A percentile compares a stretch with the other conserved stretches of the same genome.
phyloP scores from a whole-genome alignment of 768 basidiomycete genomes.

The Mycena vulgaris region DNA sequence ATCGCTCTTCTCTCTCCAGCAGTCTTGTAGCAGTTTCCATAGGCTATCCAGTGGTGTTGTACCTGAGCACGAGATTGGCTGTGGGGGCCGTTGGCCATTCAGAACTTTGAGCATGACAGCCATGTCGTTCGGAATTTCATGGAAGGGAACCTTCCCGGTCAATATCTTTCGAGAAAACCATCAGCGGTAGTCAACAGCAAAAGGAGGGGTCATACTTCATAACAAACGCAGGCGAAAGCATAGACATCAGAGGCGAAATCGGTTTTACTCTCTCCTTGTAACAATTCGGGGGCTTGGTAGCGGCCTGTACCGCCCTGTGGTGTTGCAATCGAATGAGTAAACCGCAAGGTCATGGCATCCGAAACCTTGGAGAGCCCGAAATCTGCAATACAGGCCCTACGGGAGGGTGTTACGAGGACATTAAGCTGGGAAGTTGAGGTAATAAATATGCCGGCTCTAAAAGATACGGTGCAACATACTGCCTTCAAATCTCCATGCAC shows the following conservation, averaged over 20 bases:
- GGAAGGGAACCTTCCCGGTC: no score
- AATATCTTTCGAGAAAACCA: no score
- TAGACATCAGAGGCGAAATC: background rate
- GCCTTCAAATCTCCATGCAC: no score
- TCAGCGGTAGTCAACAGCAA: no score
- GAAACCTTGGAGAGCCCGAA: slow-evolving; percentile 48
- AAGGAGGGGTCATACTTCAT: background rate
- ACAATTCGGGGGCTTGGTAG: no score
- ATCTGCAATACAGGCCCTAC: no score
- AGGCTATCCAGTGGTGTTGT: no score
- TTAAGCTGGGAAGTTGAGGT: slow-evolving; percentile 52
- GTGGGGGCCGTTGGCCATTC: no score
- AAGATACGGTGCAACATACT: slow-evolving; percentile 11
- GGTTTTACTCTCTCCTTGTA: background rate
- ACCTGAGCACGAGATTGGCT: no score
- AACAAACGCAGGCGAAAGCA: background rate
- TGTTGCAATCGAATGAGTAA: slow-evolving; percentile 37
- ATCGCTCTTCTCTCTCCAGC: background rate
- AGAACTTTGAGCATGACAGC: no score
- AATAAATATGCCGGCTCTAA: background rate
- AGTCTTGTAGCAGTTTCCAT: no score
- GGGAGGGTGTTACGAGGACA: slow-evolving; percentile 65
- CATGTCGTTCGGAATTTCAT: no score
- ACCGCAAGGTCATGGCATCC: slow-evolving; percentile 39
- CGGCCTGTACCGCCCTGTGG: slow-evolving; percentile 39